Conservation (phyloP, 1,139 yeast species). For the Kodamaea ohmeri region DNA sequence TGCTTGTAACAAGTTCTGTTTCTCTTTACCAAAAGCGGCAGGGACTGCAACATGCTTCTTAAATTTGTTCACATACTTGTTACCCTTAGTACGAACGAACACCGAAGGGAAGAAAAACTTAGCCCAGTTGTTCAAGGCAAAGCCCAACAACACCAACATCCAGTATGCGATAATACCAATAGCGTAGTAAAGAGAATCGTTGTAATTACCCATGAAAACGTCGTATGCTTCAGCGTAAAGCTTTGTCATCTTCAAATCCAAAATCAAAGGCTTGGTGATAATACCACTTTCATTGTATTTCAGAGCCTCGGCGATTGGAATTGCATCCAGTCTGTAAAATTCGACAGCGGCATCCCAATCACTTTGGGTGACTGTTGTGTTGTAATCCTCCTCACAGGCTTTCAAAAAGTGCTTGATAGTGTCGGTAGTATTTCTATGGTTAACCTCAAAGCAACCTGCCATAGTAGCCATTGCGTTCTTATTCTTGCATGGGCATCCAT, state of each 20-base stretch:
- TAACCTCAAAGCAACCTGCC: conserved; percentile 8
- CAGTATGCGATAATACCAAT: conserved; percentile 49
- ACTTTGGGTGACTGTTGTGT: conserved; percentile 1
- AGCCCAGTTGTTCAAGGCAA: conserved; percentile 42
- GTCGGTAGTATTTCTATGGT: not conserved
- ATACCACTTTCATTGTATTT: conserved; percentile 6
- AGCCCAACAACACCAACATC: conserved; percentile 42
- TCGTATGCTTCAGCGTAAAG: conserved; percentile 4
- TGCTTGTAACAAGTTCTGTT: conserved; percentile 17
- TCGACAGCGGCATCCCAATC: conserved; percentile 3
- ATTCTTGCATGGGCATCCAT: conserved; percentile 4
- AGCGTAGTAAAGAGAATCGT: conserved; percentile 45
- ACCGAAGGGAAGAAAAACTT: conserved; percentile 25
- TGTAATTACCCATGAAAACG: conserved; percentile 28
- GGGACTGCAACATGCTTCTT: conserved; percentile 28
- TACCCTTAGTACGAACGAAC: conserved; percentile 7
- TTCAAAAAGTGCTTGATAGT: conserved; percentile 1
- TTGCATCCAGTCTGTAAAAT: not conserved
- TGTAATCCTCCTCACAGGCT: not conserved
- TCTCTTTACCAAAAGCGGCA: conserved; percentile 25
- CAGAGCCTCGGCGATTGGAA: not conserved
- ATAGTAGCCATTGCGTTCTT: conserved; percentile 8
- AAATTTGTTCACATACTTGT: not conserved
- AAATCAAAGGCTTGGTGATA: conserved; percentile 8
- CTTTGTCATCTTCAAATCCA: not conserved